These are phyloP conservation scores for Calonectria pteridis DNA, from an alignment of 2,329 filamentous ascomycete species.

Conservation along the genomic window DNA sequence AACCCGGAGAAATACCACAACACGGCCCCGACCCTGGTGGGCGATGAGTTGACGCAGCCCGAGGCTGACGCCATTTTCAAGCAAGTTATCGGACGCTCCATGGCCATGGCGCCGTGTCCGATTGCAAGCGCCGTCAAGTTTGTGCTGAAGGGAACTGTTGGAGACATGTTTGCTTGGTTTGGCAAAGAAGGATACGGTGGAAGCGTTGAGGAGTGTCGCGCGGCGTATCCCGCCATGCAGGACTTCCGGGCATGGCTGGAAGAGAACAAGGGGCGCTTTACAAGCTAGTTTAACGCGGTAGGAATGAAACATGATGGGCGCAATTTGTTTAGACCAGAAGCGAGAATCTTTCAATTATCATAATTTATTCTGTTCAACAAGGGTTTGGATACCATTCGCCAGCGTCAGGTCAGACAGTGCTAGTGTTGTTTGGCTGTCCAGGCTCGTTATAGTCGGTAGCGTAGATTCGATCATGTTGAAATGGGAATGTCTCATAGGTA, in stretches of 20 bases:
- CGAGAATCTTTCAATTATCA: background rate
- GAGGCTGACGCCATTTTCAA: constrained; percentile 30
- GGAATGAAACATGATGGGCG: background rate
- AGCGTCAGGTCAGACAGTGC: background rate
- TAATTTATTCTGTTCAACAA: background rate
- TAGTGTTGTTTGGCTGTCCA: background rate
- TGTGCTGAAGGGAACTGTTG: constrained; percentile 26
- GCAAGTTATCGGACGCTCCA: background rate
- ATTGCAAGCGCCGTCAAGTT: constrained; percentile 30
- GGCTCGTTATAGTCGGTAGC: too few species aligned
- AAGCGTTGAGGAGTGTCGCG: constrained; percentile 20
- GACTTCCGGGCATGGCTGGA: constrained; percentile 27
- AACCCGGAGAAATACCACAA: constrained; percentile 43
- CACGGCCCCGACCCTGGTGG: constrained; percentile 26
- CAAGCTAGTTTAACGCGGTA: background rate
- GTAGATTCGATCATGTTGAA: background rate
- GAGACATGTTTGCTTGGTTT: constrained; percentile 36
- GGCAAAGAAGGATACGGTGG: constrained; percentile 34
- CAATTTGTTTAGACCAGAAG: background rate
- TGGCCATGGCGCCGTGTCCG: constrained; percentile 26
- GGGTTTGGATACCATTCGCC: background rate
- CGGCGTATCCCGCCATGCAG: constrained; percentile 19
- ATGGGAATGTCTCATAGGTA: background rate
- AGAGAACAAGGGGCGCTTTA: constrained; percentile 7
- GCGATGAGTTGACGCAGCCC: constrained; percentile 32